Conservation (phyloP, 768 basidiomycete species). For the Boletus coccyginus region DNA sequence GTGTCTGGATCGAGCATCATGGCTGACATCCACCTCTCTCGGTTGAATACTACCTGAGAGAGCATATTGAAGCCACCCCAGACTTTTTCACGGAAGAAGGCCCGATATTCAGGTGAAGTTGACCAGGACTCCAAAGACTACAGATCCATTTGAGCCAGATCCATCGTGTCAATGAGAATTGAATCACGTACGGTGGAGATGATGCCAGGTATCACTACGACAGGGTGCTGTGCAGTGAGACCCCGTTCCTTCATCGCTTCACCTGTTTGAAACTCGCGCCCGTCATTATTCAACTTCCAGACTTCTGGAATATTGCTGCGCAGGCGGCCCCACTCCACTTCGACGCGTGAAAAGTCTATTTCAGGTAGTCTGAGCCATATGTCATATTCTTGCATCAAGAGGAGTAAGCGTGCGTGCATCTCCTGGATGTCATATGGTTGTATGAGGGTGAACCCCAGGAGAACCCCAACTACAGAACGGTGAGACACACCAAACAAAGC, state of each 20-base stretch:
- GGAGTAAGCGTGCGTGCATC: constrained; percentile 62
- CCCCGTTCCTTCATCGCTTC: constrained; percentile 63
- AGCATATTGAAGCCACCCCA: constrained; percentile 84
- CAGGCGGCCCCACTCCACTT: constrained; percentile 68
- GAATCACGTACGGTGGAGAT: constrained; percentile 70
- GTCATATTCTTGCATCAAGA: constrained; percentile 71
- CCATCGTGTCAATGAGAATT: not conserved
- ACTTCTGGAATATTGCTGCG: constrained; percentile 71
- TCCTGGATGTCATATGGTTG: constrained; percentile 66
- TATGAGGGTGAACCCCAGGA: constrained; percentile 62
- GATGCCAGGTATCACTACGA: constrained; percentile 87
- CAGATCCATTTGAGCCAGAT: not conserved
- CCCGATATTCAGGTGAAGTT: constrained; percentile 76
- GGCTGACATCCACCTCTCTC: constrained; percentile 85
- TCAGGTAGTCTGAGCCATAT: constrained; percentile 60
- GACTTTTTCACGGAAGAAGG: constrained; percentile 89
- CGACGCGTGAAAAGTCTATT: constrained; percentile 65
- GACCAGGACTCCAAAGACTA: constrained; percentile 93
- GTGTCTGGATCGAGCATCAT: constrained; percentile 91
- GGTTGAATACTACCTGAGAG: constrained; percentile 78
- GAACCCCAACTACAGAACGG: constrained; percentile 51
- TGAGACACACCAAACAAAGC: not conserved
- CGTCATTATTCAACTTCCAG: constrained; percentile 80
- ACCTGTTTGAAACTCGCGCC: constrained; percentile 77
- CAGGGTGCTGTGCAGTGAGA: constrained; percentile 68